A percentile compares a stretch with the other conserved stretches of the same genome.
phyloP scores from a whole-genome alignment of 441 rosid species.

The Erysimum cheiri region DNA sequence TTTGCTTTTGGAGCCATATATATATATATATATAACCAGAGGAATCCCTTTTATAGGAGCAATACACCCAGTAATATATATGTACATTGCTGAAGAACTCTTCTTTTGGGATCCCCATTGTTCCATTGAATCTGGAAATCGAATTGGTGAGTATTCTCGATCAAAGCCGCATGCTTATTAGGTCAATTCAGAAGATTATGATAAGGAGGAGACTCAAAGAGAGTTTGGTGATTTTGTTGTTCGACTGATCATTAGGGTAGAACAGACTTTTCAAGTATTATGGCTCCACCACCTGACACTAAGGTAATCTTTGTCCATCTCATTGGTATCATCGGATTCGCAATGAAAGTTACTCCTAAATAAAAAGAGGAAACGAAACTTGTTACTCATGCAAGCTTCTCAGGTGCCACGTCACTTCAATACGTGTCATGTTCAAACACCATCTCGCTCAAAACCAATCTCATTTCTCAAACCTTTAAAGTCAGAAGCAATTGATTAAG shows the following conservation, averaged over 20 bases:
- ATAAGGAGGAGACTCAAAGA: not conserved
- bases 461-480: constrained; percentile 29
- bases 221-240: not conserved
- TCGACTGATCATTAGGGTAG: constrained; percentile 5
- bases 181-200: not conserved
- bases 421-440: constrained; percentile 36
- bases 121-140: not conserved
- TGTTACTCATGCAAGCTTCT: constrained; percentile 46
- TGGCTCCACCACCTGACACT: constrained; percentile 16
- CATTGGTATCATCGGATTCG: constrained; percentile 41
- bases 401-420: constrained; percentile 36
- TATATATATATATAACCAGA: not conserved
- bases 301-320: constrained; percentile 8
- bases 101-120: not conserved
- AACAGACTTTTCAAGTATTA: constrained; percentile 8
- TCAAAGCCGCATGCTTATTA: not conserved
- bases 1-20: not conserved
- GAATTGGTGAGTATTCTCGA: not conserved
- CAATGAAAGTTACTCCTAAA: constrained; percentile 9
- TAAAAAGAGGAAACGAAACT: constrained; percentile 32
- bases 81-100: not conserved
- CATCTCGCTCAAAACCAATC: constrained; percentile 18
- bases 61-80: not conserved
- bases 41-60: not conserved
- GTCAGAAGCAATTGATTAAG: constrained; percentile 20